Evolutionary conservation across 2,329 filamentous ascomycete species (phyloP).

Genomic region (Fusarium concolor): DNA sequence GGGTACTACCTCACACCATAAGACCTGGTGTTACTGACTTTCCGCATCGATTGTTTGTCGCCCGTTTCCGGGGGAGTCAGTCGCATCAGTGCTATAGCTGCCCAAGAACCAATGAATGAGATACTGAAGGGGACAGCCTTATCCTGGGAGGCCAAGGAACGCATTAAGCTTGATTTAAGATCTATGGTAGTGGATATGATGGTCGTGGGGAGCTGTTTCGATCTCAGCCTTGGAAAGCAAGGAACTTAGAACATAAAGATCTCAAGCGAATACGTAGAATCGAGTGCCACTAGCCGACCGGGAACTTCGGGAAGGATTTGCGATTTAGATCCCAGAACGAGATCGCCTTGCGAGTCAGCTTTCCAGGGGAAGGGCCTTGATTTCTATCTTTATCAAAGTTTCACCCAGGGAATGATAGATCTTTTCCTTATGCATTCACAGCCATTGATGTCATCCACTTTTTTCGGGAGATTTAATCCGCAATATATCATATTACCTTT

Average conservation of each 20-base stretch:
- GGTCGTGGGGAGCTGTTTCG: neutral
- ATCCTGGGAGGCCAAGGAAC: neutral
- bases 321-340: neutral
- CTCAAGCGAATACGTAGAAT: neutral
- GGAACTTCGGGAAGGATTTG: neutral
- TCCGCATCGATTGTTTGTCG: neutral
- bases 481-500: neutral
- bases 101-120: fast-evolving
- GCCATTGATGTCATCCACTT: neutral
- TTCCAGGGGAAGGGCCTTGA: neutral
- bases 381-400: neutral
- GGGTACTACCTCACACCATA: too few relatives aligned
- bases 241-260: neutral
- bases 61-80: neutral
- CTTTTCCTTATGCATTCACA: neutral
- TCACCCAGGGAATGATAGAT: neutral
- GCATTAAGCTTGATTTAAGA: neutral
- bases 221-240: neutral
- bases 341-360: neutral
- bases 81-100: neutral
- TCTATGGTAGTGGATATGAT: neutral
- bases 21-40: neutral
- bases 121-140: neutral
- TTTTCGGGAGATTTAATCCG: neutral
- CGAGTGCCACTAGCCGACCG: neutral